Base-by-base conservation (phyloP, 352 stramenopile genomes). In the Phytophthora pseudosyringae region DNA sequence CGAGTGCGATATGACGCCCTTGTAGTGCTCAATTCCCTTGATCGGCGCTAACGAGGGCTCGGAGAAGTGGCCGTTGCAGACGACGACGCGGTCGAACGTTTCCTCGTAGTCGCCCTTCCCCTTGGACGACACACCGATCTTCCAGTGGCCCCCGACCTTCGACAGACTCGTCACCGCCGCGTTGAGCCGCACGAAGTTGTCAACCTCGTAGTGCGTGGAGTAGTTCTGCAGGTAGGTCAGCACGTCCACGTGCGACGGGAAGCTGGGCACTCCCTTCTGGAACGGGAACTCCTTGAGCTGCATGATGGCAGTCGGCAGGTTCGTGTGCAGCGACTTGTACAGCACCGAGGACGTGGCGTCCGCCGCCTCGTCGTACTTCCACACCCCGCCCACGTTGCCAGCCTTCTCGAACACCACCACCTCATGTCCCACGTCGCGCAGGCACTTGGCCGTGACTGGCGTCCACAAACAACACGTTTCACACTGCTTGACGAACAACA, bases 241-340 rank as follows among this genome's bases (percentile, higher is more conserved):
- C 38, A 94, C 83, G 15, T 86, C 75, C 12, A 50, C 33, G 49
- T 94, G 86, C 9, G 80, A 82, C 12, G 81, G 78, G 52, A 90
- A 94, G 39, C 73, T 89, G 4, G 71, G 70, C 25, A 76, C 40
- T 4, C 60, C 77, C 1, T 78, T 57, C n/a, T 86, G 71, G 54
- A 93, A 94, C 3, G 80, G 59, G 33, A 92, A 86, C 49, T 81
- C 82, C 51, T 78, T 68, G 29, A 94, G 65, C 52, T 94, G 86
- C 86, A 94, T 94, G 59, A 93, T 86, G 10, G 82, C 62, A 6
- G 82, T 93, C 41, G 86, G 86, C 16, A 94, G 45, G 58, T 94
- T 94, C 41, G 86, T 94, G 46, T 83, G 86, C 49, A 94, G 71
- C 9, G 86, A 94, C 82, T 93, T 80, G 55, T 94, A 94, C 54